Evolutionary conservation across 2,329 filamentous ascomycete genomes (phyloP).

Genomic region (Colletotrichum agaves): DNA sequence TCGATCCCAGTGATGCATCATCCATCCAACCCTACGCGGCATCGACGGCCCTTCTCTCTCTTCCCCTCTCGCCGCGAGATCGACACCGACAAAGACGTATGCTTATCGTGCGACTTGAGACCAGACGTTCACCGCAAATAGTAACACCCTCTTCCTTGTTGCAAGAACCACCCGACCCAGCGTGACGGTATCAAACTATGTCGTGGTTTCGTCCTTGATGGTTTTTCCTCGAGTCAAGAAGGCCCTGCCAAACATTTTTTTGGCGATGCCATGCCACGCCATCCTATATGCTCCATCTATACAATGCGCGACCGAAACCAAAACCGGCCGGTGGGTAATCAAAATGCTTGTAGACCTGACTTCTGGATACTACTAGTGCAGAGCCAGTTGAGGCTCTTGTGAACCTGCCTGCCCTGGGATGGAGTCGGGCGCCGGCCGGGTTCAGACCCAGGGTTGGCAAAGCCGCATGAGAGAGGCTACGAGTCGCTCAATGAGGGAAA

Average conservation of each 20-base stretch:
- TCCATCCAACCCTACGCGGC: neutral
- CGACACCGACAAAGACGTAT: conserved; percentile 31
- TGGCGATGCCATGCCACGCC: conserved; percentile 17
- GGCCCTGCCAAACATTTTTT: conserved; percentile 15
- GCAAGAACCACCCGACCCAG: conserved; percentile 27
- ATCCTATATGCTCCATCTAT: conserved; percentile 21
- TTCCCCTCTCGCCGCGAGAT: conserved; percentile 11
- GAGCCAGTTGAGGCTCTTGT: conserved; percentile 8
- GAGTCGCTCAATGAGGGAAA: conserved; percentile 9
- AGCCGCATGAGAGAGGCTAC: neutral
- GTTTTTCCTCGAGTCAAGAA: conserved; percentile 33
- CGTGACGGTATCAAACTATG: conserved; percentile 24
- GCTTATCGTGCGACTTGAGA: conserved; percentile 34
- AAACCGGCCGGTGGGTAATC: conserved; percentile 30
- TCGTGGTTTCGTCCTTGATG: conserved; percentile 14
- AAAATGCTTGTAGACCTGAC: conserved; percentile 26
- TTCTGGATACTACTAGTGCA: neutral
- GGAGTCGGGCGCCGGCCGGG: neutral
- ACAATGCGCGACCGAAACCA: conserved; percentile 32
- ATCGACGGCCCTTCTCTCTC: neutral
- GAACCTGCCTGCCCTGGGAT: conserved; percentile 3
- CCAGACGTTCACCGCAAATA: conserved; percentile 33
- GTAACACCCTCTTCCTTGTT: conserved; percentile 33
- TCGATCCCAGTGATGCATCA: neutral
- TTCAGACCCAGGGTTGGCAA: conserved; percentile 11